phyloP scores from a whole-genome alignment of 768 basidiomycete genomes.

The Cystobasidium tubakii region DNA sequence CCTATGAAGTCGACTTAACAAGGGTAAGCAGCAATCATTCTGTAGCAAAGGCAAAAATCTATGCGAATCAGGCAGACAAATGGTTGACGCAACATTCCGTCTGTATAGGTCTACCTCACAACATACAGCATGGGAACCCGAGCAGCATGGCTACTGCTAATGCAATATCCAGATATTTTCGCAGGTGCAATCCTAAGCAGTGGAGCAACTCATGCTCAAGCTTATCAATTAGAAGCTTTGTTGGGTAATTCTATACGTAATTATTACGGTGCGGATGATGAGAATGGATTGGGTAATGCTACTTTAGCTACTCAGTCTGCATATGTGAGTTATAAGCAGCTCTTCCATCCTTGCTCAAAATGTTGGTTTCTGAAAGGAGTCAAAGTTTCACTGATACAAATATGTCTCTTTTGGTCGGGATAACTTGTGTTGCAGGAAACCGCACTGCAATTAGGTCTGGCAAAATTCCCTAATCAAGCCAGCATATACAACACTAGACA shows the following conservation, averaged over 20 bases:
- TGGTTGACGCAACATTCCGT: no score
- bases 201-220: background rate
- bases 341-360: no score
- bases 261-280: slow-evolving; percentile 19
- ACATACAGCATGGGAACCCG: slow-evolving; percentile 26
- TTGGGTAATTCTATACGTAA: slow-evolving; percentile 15
- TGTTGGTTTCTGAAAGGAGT: no score
- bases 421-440: background rate
- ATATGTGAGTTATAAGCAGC: slow-evolving; percentile 10
- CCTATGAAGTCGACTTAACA: slow-evolving; percentile 16
- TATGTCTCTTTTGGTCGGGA: no score
- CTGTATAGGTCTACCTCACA: slow-evolving; percentile 18
- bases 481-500: background rate
- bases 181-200: slow-evolving; percentile 27
- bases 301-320: background rate
- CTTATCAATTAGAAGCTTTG: background rate
- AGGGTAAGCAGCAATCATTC: background rate
- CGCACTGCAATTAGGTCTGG: background rate
- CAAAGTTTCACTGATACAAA: no score
- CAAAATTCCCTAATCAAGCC: background rate
- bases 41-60: no score
- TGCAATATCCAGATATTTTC: slow-evolving; percentile 24
- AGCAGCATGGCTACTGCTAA: slow-evolving; percentile 13
- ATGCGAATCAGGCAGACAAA: no score
- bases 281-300: background rate